Evolutionary conservation across 257 asterid genomes (phyloP).

Genomic region (Agastache rugosa): DNA sequence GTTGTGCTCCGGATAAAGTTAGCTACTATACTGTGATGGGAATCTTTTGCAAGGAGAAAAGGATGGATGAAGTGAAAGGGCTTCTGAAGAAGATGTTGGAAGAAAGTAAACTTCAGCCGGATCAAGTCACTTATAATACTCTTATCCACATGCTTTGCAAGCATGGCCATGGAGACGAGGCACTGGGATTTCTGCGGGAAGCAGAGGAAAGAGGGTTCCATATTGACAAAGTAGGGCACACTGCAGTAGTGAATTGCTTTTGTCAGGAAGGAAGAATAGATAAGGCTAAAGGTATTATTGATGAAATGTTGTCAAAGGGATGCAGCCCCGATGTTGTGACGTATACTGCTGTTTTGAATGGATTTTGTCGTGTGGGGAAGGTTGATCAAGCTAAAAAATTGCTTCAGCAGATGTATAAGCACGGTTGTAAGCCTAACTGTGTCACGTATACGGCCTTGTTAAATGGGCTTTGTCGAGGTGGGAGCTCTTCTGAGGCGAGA

Average conservation of each 20-base stretch:
- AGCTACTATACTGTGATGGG: slow-evolving; percentile 81
- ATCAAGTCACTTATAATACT: slow-evolving; percentile 74
- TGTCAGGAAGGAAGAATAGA: slow-evolving; percentile 70
- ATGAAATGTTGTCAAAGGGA: slow-evolving; percentile 78
- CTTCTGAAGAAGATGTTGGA: slow-evolving; percentile 71
- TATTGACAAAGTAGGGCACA: slow-evolving; percentile 76
- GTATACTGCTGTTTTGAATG: slow-evolving; percentile 79
- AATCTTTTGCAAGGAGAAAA: slow-evolving; percentile 64
- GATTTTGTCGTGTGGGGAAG: slow-evolving; percentile 66
- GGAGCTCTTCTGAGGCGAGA: slow-evolving; percentile 77
- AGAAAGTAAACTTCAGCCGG: slow-evolving; percentile 64
- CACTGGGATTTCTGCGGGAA: slow-evolving; percentile 64
- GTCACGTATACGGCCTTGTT: slow-evolving; percentile 80
- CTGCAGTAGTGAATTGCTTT: slow-evolving; percentile 74
- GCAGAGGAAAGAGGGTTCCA: slow-evolving; percentile 75
- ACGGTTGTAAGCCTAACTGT: slow-evolving; percentile 85
- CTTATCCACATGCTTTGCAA: slow-evolving; percentile 81
- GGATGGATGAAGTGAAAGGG: slow-evolving; percentile 64
- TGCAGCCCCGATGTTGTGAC: slow-evolving; percentile 94
- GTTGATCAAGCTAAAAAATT: slow-evolving; percentile 76
- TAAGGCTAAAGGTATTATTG: slow-evolving; percentile 75
- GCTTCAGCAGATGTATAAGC: slow-evolving; percentile 82
- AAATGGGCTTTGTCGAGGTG: slow-evolving; percentile 76
- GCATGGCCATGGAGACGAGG: slow-evolving; percentile 77
- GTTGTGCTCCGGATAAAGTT: slow-evolving; percentile 83